Evolutionary conservation across 768 basidiomycete species (phyloP), one percentile per base, ranked within the genome.

Genomic region (Stropharia rugosoannulata): DNA sequence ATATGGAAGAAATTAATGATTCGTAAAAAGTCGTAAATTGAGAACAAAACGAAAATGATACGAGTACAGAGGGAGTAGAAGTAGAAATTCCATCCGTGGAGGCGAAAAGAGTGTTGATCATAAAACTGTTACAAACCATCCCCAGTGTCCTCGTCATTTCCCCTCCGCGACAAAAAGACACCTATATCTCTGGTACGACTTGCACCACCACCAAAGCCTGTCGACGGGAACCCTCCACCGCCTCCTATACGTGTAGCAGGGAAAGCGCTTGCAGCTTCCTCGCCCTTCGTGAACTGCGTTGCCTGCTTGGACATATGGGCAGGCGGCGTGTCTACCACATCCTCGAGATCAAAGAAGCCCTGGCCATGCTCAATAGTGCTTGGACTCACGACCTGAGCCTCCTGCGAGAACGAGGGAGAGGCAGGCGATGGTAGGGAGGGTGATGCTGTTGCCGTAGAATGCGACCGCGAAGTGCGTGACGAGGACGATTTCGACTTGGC

Each of bases 391-490:
- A 66, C 58, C 58, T 39, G 25, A 6, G 38, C 44, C 2, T 36
- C 32, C 1, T 36, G 60, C 56, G 42, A 61, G 64, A 71, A 74
- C 13, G 70, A 57, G 8, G 75, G 66, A 27, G 74, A 74, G 6
- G 65, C 59, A 0, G 79, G 77, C 5, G 80, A 77, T 0, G 78
- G 69, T 2, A 78, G 68, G 2, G 77, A 75, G 5, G 74, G 70
- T 0, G 83, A 78, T 51, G 75, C 73, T 5, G 69, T 71, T 3
- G 75, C 71, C 5, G 77, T 66, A 0, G 68, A 67, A 32, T 58
- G 61, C 1, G 67, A 66, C 18, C 60, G 61, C 5, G 67, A 63
- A 1, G 62, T 62, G 19, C 62, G 57, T 11, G 67, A 65, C 10
- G 64, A 62, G 13, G 58, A 49, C 10, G 65, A 57, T 43, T 43